Conservation (phyloP, 2,329 filamentous ascomycete species). For the Aspergillus ustus region DNA sequence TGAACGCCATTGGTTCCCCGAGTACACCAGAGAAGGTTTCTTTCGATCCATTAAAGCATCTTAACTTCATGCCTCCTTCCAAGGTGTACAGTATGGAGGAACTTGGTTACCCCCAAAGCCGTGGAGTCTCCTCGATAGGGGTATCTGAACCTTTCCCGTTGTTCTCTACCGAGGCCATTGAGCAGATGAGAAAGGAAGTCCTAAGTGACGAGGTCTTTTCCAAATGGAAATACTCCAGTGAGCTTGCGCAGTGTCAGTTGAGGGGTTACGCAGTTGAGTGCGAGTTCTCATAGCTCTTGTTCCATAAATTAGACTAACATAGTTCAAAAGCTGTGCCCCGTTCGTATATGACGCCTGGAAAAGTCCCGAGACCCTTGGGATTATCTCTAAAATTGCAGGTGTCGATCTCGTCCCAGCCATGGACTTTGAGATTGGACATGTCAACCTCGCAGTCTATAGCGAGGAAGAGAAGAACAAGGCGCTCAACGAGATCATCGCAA, state of each 20-base stretch:
- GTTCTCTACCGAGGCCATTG: slow-evolving; percentile 65
- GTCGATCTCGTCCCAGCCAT: slow-evolving; percentile 60
- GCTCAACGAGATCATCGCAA: slow-evolving; percentile 45
- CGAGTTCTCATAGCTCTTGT: slow-evolving; percentile 32
- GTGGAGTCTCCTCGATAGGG: slow-evolving; percentile 65
- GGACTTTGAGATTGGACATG: slow-evolving; percentile 61
- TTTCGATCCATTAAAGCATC: slow-evolving; percentile 62
- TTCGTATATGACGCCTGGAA: slow-evolving; percentile 69
- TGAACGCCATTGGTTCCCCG: not conserved
- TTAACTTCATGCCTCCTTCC: slow-evolving; percentile 57
- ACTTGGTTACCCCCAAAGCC: slow-evolving; percentile 58
- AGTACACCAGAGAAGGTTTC: slow-evolving; percentile 5
- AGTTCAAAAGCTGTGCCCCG: slow-evolving; percentile 58
- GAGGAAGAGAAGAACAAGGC: slow-evolving; percentile 53
- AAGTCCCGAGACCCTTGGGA: slow-evolving; percentile 53
- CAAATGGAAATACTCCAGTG: slow-evolving; percentile 63
- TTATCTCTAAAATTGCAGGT: slow-evolving; percentile 59
- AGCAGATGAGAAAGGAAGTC: slow-evolving; percentile 67
- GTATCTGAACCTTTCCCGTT: slow-evolving; percentile 69
- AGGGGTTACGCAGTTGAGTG: slow-evolving; percentile 62
- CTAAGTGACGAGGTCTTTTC: slow-evolving; percentile 60
- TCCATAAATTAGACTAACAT: not conserved
- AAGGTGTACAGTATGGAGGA: slow-evolving; percentile 66
- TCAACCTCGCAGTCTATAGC: slow-evolving; percentile 59
- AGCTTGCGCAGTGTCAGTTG: slow-evolving; percentile 61